Percentiles rank a stretch among this genome's conserved stretches.
Evolutionary conservation across 345 rosid species (phyloP).

Genomic region (Sonneratia alba): DNA sequence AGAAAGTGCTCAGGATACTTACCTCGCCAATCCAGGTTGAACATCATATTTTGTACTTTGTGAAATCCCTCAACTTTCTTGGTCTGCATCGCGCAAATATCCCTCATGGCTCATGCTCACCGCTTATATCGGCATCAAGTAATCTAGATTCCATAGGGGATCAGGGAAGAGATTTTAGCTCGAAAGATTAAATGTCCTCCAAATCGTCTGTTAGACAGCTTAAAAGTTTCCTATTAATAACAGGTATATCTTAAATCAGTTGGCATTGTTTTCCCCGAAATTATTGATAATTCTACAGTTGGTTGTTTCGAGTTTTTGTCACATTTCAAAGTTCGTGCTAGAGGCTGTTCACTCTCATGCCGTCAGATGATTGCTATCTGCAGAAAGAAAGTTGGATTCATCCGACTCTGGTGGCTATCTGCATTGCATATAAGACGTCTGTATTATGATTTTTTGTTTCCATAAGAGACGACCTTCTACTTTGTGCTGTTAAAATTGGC

Average conservation of each 20-base stretch:
- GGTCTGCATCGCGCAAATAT: neutral
- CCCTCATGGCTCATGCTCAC: neutral
- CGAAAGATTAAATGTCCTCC: neutral
- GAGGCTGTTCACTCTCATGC: too few relatives aligned
- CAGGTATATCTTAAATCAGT: neutral
- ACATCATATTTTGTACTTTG: neutral
- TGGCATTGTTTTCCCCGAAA: neutral
- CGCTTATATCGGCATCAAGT: neutral
- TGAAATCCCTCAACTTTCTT: neutral
- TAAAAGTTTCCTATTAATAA: neutral
- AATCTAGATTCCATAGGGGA: neutral
- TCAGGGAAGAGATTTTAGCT: neutral
- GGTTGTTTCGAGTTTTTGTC: neutral
- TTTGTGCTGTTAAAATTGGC: neutral
- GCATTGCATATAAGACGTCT: neutral
- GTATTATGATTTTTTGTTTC: neutral
- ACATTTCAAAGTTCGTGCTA: neutral
- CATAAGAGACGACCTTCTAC: conserved; percentile 6
- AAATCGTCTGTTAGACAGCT: neutral
- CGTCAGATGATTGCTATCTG: neutral
- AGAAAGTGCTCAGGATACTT: neutral
- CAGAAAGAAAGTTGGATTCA: neutral
- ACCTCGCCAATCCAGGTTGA: neutral
- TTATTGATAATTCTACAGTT: neutral
- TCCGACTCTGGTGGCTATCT: neutral